Percentiles rank a stretch among this genome's conserved stretches.
Conservation (phyloP, 805 yeast genomes). For the Maudiozyma barnettii region DNA sequence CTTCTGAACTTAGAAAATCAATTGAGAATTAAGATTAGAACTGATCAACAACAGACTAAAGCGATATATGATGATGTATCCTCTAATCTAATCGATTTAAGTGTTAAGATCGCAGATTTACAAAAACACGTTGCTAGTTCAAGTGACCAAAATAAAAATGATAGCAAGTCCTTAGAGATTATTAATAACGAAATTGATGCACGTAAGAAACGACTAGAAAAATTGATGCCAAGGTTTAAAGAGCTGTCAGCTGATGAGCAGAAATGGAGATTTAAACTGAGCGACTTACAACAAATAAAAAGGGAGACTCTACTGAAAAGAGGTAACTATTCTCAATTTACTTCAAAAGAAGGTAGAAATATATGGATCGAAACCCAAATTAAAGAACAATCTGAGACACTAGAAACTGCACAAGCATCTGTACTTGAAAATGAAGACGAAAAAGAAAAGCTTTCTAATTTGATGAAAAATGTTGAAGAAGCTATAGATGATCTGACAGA, state of each 20-base stretch:
- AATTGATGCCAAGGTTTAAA: constrained; percentile 35
- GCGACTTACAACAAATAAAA: constrained; percentile 42
- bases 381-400: constrained; percentile 23
- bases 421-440: not conserved
- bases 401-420: constrained; percentile 18
- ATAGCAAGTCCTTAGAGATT: constrained; percentile 19
- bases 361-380: constrained; percentile 54
- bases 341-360: constrained; percentile 49
- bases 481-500: constrained; percentile 30
- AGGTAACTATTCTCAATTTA: constrained; percentile 56
- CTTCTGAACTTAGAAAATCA: constrained; percentile 40
- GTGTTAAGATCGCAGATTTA: constrained; percentile 38
- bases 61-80: constrained; percentile 41
- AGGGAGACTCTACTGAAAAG: constrained; percentile 58
- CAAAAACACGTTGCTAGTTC: constrained; percentile 29
- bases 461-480: constrained; percentile 19
- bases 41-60: constrained; percentile 50
- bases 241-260: constrained; percentile 34
- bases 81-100: constrained; percentile 40
- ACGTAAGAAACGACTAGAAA: constrained; percentile 32
- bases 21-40: constrained; percentile 38
- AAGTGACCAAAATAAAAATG: constrained; percentile 26
- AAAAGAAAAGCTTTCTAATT: constrained; percentile 9
- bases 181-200: constrained; percentile 25
- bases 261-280: constrained; percentile 31